Conservation (phyloP, 306 rosid species). For the Gleditsia sinensis region DNA sequence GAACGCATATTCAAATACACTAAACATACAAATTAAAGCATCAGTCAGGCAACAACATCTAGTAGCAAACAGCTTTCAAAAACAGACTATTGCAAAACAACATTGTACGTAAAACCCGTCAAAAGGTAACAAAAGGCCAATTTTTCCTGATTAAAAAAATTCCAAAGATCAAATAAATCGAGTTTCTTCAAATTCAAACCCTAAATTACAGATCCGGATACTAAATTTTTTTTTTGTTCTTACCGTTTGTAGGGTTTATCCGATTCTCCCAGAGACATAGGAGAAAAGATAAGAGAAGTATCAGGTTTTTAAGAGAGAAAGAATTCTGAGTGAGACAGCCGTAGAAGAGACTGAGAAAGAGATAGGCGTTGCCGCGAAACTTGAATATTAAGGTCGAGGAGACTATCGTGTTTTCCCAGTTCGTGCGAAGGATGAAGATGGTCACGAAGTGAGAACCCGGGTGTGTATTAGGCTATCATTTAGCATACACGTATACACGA, state of each 20-base stretch:
- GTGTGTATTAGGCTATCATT: constrained; percentile 10
- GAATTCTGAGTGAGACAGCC: background rate
- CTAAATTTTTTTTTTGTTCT: constrained; percentile 23
- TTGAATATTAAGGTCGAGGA: constrained; percentile 52
- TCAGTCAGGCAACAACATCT: constrained; percentile 9
- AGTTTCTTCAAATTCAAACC: constrained; percentile 38
- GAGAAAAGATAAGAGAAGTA: constrained; percentile 29
- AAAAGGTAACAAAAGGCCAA: background rate
- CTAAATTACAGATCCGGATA: constrained; percentile 62
- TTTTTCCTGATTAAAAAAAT: background rate
- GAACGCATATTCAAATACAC: constrained; percentile 23
- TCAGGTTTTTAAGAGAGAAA: constrained; percentile 34
- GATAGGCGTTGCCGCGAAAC: constrained; percentile 81
- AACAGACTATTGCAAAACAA: background rate
- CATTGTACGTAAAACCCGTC: background rate
- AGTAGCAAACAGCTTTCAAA: background rate
- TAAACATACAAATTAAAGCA: constrained; percentile 16
- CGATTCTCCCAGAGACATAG: constrained; percentile 19
- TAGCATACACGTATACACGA: constrained; percentile 35
- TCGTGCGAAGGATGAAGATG: constrained; percentile 30
- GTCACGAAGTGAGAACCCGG: constrained; percentile 49
- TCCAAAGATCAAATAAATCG: background rate
- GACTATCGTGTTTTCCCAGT: constrained; percentile 11
- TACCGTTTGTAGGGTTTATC: constrained; percentile 49
- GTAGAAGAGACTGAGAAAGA: constrained; percentile 2